phyloP scores from a whole-genome alignment of 2,329 filamentous ascomycete genomes.

The Ophiostoma australiae region DNA sequence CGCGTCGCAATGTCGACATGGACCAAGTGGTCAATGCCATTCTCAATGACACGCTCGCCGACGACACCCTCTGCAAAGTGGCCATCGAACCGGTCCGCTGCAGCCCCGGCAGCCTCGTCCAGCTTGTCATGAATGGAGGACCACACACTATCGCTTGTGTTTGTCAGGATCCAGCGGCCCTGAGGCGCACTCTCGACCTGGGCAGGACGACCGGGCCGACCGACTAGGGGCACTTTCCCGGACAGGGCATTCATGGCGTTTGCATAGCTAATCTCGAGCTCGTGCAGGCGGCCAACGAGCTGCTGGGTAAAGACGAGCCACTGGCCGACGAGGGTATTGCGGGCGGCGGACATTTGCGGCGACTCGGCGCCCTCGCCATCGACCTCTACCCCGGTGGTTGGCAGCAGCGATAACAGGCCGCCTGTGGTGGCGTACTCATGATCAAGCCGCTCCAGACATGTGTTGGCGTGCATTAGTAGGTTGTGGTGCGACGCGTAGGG shows the following conservation, averaged over 20 bases:
- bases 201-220: neutral
- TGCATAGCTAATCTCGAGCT: conserved; percentile 51
- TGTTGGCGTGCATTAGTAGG: conserved; percentile 54
- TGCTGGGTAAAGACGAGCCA: conserved; percentile 52
- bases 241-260: conserved; percentile 48
- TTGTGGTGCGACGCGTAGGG: conserved; percentile 46
- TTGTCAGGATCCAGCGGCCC: conserved; percentile 48
- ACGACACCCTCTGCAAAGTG: conserved; percentile 36
- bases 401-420: conserved; percentile 52
- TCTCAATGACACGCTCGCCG: conserved; percentile 38
- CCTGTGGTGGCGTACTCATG: conserved; percentile 54
- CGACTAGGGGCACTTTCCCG: conserved; percentile 35
- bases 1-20: conserved; percentile 47
- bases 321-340: conserved; percentile 53
- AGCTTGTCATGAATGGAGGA: conserved; percentile 44
- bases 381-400: conserved; percentile 30
- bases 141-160: conserved; percentile 50
- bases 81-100: conserved; percentile 29
- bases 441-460: conserved; percentile 55
- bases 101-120: conserved; percentile 38
- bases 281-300: conserved; percentile 51
- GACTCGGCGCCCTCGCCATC: conserved; percentile 29
- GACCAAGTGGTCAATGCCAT: conserved; percentile 39
- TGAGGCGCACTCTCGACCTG: neutral
- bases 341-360: conserved; percentile 35